Percentiles rank a stretch among this genome's conserved stretches.
phyloP scores from a whole-genome alignment of 306 rosid species.

The Trifolium pratense region DNA sequence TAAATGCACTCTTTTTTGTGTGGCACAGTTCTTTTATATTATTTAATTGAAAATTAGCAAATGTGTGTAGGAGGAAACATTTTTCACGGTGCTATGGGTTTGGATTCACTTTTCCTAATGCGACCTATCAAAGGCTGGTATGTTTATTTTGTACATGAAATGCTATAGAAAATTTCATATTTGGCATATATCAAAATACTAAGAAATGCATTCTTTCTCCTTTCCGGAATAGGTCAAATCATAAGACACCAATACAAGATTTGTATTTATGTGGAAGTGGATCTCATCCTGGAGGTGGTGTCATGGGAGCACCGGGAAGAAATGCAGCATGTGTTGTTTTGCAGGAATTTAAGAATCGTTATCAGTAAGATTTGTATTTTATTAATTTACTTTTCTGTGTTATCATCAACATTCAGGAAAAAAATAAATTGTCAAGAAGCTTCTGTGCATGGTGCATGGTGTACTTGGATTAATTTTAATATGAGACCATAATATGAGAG shows the following conservation, averaged over 20 bases:
- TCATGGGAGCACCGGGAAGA: conserved; percentile 69
- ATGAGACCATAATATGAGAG: not conserved
- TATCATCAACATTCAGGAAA: not conserved
- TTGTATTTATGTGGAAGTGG: conserved; percentile 75
- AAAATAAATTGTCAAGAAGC: conserved; percentile 1
- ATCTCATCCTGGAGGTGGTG: conserved; percentile 79
- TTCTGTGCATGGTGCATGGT: not conserved
- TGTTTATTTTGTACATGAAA: not conserved
- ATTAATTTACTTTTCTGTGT: not conserved
- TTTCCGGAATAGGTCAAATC: conserved; percentile 56
- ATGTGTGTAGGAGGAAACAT: conserved; percentile 60
- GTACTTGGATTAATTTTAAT: not conserved
- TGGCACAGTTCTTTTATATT: not conserved
- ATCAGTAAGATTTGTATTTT: not conserved
- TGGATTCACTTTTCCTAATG: conserved; percentile 19
- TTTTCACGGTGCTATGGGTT: conserved; percentile 73
- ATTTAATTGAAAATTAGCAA: conserved; percentile 14
- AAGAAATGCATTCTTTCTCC: not conserved
- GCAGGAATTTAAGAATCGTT: conserved; percentile 47
- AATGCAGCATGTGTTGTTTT: conserved; percentile 63
- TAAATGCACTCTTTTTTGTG: not conserved
- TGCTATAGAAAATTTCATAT: not conserved
- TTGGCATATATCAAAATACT: not conserved
- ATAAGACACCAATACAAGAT: conserved; percentile 65
- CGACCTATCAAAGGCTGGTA: conserved; percentile 26